Base-by-base conservation (phyloP, 176 grass and related monocot species). In the Triticum turgidum region DNA sequence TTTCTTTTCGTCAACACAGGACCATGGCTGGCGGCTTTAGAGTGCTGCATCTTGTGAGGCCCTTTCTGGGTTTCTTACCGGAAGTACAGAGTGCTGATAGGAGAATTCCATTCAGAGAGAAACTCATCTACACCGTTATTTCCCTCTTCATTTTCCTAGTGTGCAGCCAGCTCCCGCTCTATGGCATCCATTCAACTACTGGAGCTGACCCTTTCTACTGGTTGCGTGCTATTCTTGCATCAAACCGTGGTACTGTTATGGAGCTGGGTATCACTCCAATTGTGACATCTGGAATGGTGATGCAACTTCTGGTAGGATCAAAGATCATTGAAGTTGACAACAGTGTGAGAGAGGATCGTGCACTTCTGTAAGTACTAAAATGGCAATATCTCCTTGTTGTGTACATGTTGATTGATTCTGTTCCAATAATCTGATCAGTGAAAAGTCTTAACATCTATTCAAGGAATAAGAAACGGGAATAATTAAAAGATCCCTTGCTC, bases 291-390 rank as follows among this genome's bases (percentile, higher is more conserved):
- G 96, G 92, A 0, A 88, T 98, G 90, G 91, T 98, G 20, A 92
- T 98, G 96, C 96, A 98, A 89, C 93, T 98, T 67, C 84, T 98
- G 56, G 93, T 96, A 18, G 96, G 96, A 76, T 98, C 96, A 0
- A 98, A 96, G 82, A 98, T 96, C 78, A 96, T 98, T 82, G 90
- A 98, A 86, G 93, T 98, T 73, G 96, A 98, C 69, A 98, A 98
- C 86, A 98, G 96, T 65, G 90, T 98, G 56, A 90, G 96, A 86
- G 96, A 96, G 87, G 96, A 98, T 90, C 93, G 96, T 70, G 89
- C 92, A 63, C 88, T 98, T 61, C 71, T 94, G 93, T 98, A 91
- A 94, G 88, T 91, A 21, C 78, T 65, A 27, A 38, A 69, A 56
- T 29, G 5, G 34, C 70, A 45, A 56, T 5, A 25, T 41, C 51